Percentiles rank a stretch among this genome's conserved stretches.
Conservation (phyloP, 345 rosid genomes). For the Dipteronia dyeriana region DNA sequence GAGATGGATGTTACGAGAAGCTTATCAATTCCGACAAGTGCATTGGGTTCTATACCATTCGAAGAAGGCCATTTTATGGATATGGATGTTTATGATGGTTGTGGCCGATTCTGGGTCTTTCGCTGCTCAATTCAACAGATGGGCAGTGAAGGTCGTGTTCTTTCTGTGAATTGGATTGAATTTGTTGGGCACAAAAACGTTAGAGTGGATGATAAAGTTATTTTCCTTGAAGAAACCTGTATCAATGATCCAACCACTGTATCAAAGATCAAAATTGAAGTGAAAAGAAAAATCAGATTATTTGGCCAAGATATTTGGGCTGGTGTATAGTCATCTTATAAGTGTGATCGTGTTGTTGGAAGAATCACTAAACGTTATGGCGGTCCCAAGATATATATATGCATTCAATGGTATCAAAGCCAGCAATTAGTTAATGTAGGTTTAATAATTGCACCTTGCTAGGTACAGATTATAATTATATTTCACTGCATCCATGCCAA, state of each 20-base stretch:
- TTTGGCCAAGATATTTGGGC: conserved; percentile 16
- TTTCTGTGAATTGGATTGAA: conserved; percentile 11
- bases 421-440: no score
- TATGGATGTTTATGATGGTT: conserved; percentile 8
- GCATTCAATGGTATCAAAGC: no score
- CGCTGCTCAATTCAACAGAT: background rate
- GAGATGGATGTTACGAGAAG: background rate
- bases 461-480: no score
- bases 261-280: background rate
- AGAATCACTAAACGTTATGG: no score
- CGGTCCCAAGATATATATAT: no score
- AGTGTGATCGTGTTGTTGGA: no score
- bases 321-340: background rate
- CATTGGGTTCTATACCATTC: background rate
- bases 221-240: background rate
- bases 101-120: background rate
- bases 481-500: no score
- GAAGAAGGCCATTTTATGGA: background rate
- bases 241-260: background rate
- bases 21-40: background rate
- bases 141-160: background rate
- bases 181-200: conserved; percentile 6
- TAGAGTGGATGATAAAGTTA: conserved; percentile 5
- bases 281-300: conserved; percentile 20
- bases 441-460: no score